Conservation (phyloP, 2,329 filamentous ascomycete genomes). For the Colletotrichum graminicola region DNA sequence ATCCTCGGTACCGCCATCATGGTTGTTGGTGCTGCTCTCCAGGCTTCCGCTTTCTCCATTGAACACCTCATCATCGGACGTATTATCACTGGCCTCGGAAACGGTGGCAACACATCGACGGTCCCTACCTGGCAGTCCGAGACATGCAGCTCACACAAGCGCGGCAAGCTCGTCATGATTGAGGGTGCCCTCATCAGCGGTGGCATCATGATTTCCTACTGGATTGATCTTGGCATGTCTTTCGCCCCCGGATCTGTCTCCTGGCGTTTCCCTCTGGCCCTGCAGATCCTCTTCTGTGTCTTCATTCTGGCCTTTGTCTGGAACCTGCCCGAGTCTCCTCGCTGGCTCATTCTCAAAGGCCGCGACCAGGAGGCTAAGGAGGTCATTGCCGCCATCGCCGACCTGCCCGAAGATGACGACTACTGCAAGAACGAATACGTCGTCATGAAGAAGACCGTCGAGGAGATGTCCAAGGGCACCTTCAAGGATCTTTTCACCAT, state of each 20-base stretch:
- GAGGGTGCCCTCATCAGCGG: conserved; percentile 69
- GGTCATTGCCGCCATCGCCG: conserved; percentile 57
- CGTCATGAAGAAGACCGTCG: conserved; percentile 71
- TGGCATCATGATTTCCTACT: conserved; percentile 70
- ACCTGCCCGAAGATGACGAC: conserved; percentile 59
- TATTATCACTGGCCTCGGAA: conserved; percentile 54
- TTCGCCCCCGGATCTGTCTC: conserved; percentile 63
- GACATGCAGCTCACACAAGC: conserved; percentile 67
- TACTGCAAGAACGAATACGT: conserved; percentile 67
- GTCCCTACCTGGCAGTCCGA: conserved; percentile 73
- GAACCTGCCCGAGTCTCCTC: conserved; percentile 66
- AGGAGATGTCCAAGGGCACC: conserved; percentile 67
- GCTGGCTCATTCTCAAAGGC: conserved; percentile 56
- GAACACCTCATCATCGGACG: conserved; percentile 69
- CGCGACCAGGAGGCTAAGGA: conserved; percentile 58
- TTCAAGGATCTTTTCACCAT: conserved; percentile 71
- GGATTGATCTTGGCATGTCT: conserved; percentile 70
- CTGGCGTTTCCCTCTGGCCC: conserved; percentile 73
- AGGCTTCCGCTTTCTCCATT: conserved; percentile 59
- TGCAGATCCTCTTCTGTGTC: conserved; percentile 69
- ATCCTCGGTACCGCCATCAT: conserved; percentile 58
- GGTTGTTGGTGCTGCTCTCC: conserved; percentile 59
- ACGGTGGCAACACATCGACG: conserved; percentile 58
- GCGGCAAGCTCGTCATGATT: conserved; percentile 72
- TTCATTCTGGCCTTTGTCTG: conserved; percentile 67